These are phyloP conservation scores for Penicillium hesseltinei DNA, from an alignment of 2,329 filamentous ascomycete species.

Conservation along the genomic window DNA sequence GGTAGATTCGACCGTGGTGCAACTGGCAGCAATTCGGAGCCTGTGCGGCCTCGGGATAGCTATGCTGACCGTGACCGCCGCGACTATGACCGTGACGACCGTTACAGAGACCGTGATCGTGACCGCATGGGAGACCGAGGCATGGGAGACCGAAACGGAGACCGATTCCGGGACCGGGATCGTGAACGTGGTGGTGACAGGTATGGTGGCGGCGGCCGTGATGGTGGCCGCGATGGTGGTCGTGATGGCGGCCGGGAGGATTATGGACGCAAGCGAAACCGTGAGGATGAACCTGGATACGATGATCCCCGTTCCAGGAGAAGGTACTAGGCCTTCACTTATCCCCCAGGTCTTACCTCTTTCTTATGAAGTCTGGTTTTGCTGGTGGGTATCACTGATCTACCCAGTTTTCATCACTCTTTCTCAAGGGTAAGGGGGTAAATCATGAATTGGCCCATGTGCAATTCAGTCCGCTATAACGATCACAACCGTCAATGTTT, in stretches of 20 bases:
- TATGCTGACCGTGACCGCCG: slow-evolving; percentile 50
- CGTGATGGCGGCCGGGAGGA: slow-evolving; percentile 48
- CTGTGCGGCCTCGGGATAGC: slow-evolving; percentile 67
- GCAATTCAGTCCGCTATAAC: slow-evolving; percentile 32
- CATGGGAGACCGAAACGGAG: slow-evolving; percentile 47
- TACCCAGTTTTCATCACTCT: slow-evolving; percentile 26
- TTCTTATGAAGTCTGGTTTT: slow-evolving; percentile 32
- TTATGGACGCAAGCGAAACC: slow-evolving; percentile 63
- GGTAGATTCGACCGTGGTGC: slow-evolving; percentile 53
- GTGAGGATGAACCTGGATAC: slow-evolving; percentile 70
- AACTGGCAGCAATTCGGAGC: slow-evolving; percentile 80
- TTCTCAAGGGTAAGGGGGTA: slow-evolving; percentile 37
- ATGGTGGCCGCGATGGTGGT: slow-evolving; percentile 18
- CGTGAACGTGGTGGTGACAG: slow-evolving; percentile 51
- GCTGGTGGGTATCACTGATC: slow-evolving; percentile 47
- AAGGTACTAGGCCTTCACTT: slow-evolving; percentile 51
- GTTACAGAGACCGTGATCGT: slow-evolving; percentile 28
- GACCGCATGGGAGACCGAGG: slow-evolving; percentile 44
- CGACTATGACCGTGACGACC: slow-evolving; percentile 54
- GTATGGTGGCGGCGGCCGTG: slow-evolving; percentile 44
- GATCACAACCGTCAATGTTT: slow-evolving; percentile 4
- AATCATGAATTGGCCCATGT: slow-evolving; percentile 24
- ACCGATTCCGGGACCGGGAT: slow-evolving; percentile 29
- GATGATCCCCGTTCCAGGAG: slow-evolving; percentile 68
- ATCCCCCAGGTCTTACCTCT: slow-evolving; percentile 14